phyloP scores from a whole-genome alignment of 2,329 filamentous ascomycete species.

The Fusarium solani-melongenae region DNA sequence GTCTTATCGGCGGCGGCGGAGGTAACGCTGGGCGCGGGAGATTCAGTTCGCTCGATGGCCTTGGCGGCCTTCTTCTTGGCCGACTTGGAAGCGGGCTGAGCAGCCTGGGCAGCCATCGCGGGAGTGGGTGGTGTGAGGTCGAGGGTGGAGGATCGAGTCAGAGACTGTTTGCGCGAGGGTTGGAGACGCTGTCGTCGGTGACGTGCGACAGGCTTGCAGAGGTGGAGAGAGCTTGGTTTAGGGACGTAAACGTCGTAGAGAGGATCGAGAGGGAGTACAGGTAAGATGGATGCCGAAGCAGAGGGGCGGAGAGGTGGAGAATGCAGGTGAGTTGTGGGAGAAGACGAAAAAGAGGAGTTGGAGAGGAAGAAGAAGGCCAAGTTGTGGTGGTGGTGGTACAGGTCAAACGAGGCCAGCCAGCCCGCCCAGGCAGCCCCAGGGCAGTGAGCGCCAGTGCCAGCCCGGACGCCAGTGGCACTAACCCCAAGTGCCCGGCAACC shows the following conservation, averaged over 20 bases:
- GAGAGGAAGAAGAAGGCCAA: constrained; percentile 23
- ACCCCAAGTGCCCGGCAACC: constrained; percentile 27
- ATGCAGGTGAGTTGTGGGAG: constrained; percentile 12
- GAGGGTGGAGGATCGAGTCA: constrained; percentile 23
- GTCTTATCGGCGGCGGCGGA: constrained; percentile 62
- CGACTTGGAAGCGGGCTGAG: constrained; percentile 71
- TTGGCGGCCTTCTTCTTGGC: constrained; percentile 75
- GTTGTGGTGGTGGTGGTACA: constrained; percentile 24
- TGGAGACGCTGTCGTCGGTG: constrained; percentile 24
- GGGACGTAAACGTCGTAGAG: constrained; percentile 20
- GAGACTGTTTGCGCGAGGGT: constrained; percentile 39
- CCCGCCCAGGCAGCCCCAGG: neutral
- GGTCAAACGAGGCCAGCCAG: constrained; percentile 25
- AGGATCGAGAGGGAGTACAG: constrained; percentile 1
- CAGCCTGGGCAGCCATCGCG: constrained; percentile 71
- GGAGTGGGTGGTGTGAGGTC: constrained; percentile 8
- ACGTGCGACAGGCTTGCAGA: constrained; percentile 33
- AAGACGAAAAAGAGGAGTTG: constrained; percentile 14
- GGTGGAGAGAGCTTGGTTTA: constrained; percentile 11
- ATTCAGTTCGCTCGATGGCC: constrained; percentile 63
- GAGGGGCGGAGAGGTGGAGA: constrained; percentile 10
- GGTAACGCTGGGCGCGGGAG: constrained; percentile 61
- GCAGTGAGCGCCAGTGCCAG: neutral
- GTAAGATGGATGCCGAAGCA: constrained; percentile 13
- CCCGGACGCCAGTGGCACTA: constrained; percentile 19